Base-by-base conservation (phyloP, 192 early-diverging fungal species). In the Lunasporangiospora selenospora region DNA sequence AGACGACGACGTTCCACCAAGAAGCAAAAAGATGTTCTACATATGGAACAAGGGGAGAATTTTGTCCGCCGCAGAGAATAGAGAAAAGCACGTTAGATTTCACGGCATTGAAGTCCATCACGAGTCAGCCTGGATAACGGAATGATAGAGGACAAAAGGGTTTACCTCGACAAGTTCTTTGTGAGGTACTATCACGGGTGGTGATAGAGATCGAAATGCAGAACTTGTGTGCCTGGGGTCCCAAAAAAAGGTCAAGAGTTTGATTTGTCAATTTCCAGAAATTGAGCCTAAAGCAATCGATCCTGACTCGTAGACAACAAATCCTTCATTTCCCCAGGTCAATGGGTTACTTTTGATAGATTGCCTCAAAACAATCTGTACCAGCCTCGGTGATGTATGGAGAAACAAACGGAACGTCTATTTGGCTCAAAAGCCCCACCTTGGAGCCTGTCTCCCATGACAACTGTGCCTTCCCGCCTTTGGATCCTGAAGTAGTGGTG, bases 321-420 rank as follows among this genome's bases (percentile, higher is more conserved):
- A n/a, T n/a, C n/a, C n/a, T n/a, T n/a, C n/a, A n/a, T n/a, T n/a
- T n/a, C n/a, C n/a, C n/a, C n/a, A n/a, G n/a, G n/a, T 3, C n/a
- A 18, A n/a, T n/a, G 23, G 26, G n/a, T 53, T 55, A 69, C 66
- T 23, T 70, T 18, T 61, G 42, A 37, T 70, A 70, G 4, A 49
- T 39, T 1, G 58, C 58, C 23, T 70, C 66, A 61, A 70, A 70
- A 2, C 37, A 10, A 0, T 2, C 24, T 16, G 24, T 42, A 31
- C 58, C 58, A 10, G 52, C 42, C 19, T 70, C 66, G 0, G 58
- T 61, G 5, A 70, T 33, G 36, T 56, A 70, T 15, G 66, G 58
- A 6, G 66, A 70, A 15, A 50, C 41, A 30, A 70, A 33, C 2
- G 30, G 52, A 13, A 42, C 27, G 3, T 26, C 45, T 1, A 38